These are phyloP conservation scores for Naganishia sp. DNA, from an alignment of 1,284 basidiomycete genomes.

Conservation along the genomic window DNA sequence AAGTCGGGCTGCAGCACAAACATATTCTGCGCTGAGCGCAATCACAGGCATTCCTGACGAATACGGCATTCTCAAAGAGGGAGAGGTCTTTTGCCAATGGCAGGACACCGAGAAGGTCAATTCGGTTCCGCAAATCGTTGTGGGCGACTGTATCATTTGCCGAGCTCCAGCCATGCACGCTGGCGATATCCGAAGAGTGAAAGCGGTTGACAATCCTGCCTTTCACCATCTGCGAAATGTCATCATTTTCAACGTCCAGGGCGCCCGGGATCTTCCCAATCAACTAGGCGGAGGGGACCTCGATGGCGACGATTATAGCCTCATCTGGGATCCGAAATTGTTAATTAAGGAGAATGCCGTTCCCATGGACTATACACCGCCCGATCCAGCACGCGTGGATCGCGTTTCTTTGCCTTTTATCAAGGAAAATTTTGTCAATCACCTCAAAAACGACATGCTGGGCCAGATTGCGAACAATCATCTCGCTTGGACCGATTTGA, in stretches of 20 bases:
- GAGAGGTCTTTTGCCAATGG: constrained; percentile 53
- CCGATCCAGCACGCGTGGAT: constrained; percentile 41
- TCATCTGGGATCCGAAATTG: constrained; percentile 53
- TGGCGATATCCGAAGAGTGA: constrained; percentile 47
- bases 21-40: background rate
- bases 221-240: constrained; percentile 52
- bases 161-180: constrained; percentile 51
- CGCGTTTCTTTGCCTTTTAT: constrained; percentile 47
- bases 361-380: constrained; percentile 51
- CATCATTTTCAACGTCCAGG: constrained; percentile 50
- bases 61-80: constrained; percentile 43
- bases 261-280: constrained; percentile 49
- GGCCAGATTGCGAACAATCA: constrained; percentile 52
- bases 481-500: constrained; percentile 46
- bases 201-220: constrained; percentile 46
- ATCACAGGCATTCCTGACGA: constrained; percentile 41
- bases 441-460: constrained; percentile 42
- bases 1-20: constrained; percentile 9
- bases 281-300: constrained; percentile 54
- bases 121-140: constrained; percentile 39
- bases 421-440: constrained; percentile 41
- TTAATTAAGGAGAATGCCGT: constrained; percentile 39
- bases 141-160: constrained; percentile 47
- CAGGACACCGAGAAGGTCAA: constrained; percentile 41
- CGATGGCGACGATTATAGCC: constrained; percentile 52